phyloP scores from a whole-genome alignment of 148 eudicot genomes.

The Limonium bicolor region DNA sequence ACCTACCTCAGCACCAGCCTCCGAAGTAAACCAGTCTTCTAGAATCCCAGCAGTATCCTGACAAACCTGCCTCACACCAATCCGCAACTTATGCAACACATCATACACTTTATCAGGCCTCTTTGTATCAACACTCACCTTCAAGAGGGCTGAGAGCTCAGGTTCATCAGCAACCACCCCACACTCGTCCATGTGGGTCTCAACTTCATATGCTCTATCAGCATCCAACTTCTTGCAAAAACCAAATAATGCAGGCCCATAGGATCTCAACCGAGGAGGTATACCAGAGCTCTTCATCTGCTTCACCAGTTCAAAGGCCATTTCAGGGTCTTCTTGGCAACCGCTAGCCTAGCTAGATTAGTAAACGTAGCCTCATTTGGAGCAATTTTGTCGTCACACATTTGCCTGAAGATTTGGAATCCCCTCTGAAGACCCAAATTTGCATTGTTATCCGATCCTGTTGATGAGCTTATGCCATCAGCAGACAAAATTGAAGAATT shows the following conservation, averaged over 20 bases:
- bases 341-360: constrained; percentile 75
- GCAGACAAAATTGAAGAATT: background rate
- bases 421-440: constrained; percentile 43
- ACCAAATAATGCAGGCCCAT: constrained; percentile 78
- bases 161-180: constrained; percentile 67
- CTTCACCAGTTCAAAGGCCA: constrained; percentile 77
- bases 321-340: constrained; percentile 57
- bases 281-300: constrained; percentile 46
- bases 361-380: constrained; percentile 94
- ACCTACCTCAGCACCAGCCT: constrained; percentile 40
- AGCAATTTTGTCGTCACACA: constrained; percentile 41
- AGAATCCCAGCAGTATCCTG: constrained; percentile 51
- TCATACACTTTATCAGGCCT: constrained; percentile 62
- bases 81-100: constrained; percentile 63
- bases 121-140: constrained; percentile 35
- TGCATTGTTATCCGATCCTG: background rate
- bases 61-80: constrained; percentile 58
- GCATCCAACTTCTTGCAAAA: constrained; percentile 55
- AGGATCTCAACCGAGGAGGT: constrained; percentile 59
- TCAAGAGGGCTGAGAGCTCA: constrained; percentile 59
- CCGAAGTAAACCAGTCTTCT: constrained; percentile 66
- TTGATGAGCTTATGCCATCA: background rate
- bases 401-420: constrained; percentile 58
- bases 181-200: constrained; percentile 54
- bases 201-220: constrained; percentile 58